Base-by-base conservation (phyloP, 495 filamentous ascomycete species). In the Hapsidospora chrysogenum region DNA sequence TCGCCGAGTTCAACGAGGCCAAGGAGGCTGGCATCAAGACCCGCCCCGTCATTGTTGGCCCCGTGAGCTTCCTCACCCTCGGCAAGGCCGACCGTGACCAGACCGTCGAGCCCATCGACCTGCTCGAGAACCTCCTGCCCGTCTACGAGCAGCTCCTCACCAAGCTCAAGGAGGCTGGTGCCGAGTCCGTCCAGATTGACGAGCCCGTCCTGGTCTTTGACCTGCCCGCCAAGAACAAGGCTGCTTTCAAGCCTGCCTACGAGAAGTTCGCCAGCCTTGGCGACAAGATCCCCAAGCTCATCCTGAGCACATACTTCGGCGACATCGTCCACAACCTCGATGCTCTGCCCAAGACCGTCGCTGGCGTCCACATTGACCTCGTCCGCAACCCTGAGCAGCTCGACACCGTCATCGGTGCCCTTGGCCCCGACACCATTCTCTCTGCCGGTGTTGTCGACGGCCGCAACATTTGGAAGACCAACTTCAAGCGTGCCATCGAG, bases 401-500 rank as follows among this genome's bases (percentile, higher is more conserved):
- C 32, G 74, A 85, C 22, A 70, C 72, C 32, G 80, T 94, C 49
- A 52, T 80, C 36, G 64, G 56, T 42, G 70, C 76, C 43, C 73
- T 94, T 36, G 84, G 85, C 47, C 66, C 81, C 42, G 78, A 81
- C 50, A 89, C 94, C 63, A 60, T 75, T 38, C 79, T 97, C 39
- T 96, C 92, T 37, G 74, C 72, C 47, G 89, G 89, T 78, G 77
- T 97, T 45, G 89, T 97, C 43, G 85, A 96, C 50, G 92, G 89
- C 47, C 82, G 89, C 53, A 97, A 97, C 72, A 97, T 97, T 73
- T 97, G 89, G 89, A 96, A 97, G 84, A 93, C 83, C 62, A 84
- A 94, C 73, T 79, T 92, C 60, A 74, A 85, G 70, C 71, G 71
- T 48, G 83, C 87, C 43, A 85, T 95, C 46, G 84, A 81, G 65